phyloP scores from a whole-genome alignment of 164 flowering plant species.

The Nymphaea thermarum region DNA sequence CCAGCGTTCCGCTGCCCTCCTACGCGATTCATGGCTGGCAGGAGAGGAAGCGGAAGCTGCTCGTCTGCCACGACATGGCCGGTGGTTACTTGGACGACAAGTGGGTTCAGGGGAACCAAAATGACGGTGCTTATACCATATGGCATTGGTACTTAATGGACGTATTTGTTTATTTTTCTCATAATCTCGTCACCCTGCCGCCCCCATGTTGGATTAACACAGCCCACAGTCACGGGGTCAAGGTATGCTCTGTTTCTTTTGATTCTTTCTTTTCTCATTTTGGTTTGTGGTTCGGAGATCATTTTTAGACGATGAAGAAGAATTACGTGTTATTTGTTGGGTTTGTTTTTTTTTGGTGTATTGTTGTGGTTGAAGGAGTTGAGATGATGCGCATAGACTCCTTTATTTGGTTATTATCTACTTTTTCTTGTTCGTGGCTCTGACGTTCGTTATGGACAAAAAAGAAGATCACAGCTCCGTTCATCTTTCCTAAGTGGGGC shows the following conservation, averaged over 20 bases:
- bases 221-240: slow-evolving; percentile 82
- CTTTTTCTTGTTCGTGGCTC: too few species aligned
- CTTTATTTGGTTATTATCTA: too few species aligned
- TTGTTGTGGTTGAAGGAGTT: too few species aligned
- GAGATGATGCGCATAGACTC: too few species aligned
- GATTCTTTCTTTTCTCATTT: neutral
- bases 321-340: too few species aligned
- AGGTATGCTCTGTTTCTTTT: slow-evolving; percentile 28
- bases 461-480: too few species aligned
- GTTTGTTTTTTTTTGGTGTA: too few species aligned
- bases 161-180: slow-evolving; percentile 88
- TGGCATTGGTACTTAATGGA: slow-evolving; percentile 98
- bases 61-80: slow-evolving; percentile 86
- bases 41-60: slow-evolving; percentile 33
- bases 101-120: slow-evolving; percentile 74
- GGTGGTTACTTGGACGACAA: slow-evolving; percentile 78
- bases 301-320: too few species aligned
- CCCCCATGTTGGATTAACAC: slow-evolving; percentile 93
- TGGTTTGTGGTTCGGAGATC: too few species aligned
- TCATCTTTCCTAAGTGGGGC: too few species aligned
- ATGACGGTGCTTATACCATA: slow-evolving; percentile 53
- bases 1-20: slow-evolving; percentile 34
- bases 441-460: too few species aligned
- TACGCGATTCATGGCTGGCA: slow-evolving; percentile 15
- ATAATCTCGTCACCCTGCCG: slow-evolving; percentile 68